phyloP scores from a whole-genome alignment of 1,139 yeast species.

The Blastobotrys capitulatus region DNA sequence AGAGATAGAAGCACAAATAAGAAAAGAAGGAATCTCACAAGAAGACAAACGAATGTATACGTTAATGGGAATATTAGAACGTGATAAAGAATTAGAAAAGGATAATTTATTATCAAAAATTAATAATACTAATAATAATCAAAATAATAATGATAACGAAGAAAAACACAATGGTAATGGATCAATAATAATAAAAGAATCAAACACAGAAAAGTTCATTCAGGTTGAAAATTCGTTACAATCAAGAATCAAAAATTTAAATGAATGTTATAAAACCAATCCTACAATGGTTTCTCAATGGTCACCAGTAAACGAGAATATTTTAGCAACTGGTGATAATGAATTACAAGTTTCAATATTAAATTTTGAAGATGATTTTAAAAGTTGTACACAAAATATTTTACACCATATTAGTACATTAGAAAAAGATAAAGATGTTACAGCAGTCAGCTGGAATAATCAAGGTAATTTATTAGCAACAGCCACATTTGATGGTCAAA shows the following conservation, averaged over 20 bases:
- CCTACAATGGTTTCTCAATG: conserved; percentile 23
- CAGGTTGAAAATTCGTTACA: conserved; percentile 7
- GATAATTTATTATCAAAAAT: conserved; percentile 4
- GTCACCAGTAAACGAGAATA: conserved; percentile 19
- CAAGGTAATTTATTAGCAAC: conserved; percentile 29
- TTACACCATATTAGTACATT: conserved; percentile 15
- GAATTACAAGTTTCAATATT: conserved; percentile 12
- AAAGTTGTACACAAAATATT: not conserved
- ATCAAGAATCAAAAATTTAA: conserved; percentile 10
- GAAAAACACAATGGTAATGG: conserved; percentile 6
- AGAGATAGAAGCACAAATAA: conserved; percentile 47
- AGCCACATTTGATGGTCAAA: conserved; percentile 31
- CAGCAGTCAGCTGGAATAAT: conserved; percentile 30
- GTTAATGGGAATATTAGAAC: conserved; percentile 35
- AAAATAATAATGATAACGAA: not conserved
- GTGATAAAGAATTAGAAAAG: conserved; percentile 20
- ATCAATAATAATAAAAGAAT: not conserved
- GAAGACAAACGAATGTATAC: conserved; percentile 30
- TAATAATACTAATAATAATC: not conserved
- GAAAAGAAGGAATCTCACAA: conserved; percentile 30
- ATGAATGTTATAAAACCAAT: conserved; percentile 10
- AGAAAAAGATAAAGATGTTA: conserved; percentile 25
- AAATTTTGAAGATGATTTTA: conserved; percentile 7
- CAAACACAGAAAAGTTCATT: not conserved
- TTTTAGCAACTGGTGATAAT: conserved; percentile 22